Conservation (phyloP, 352 stramenopile genomes). For the Phytophthora boehmeriae region DNA sequence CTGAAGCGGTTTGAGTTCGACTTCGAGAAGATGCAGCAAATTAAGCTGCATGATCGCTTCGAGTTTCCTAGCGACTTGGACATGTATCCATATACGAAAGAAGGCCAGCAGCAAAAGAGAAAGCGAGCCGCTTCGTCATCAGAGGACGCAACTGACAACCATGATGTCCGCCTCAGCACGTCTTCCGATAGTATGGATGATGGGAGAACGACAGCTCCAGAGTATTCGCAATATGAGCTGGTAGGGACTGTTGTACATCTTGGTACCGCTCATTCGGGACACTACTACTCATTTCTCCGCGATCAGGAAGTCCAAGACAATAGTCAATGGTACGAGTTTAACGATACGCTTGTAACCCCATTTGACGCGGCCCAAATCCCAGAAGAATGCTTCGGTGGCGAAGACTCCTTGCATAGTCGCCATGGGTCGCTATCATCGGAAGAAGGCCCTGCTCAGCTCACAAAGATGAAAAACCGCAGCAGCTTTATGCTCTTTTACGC, state of each 20-base stretch:
- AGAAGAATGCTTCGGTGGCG: slow-evolving; percentile 73
- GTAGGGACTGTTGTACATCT: slow-evolving; percentile 90
- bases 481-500: slow-evolving; percentile 91
- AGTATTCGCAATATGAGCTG: slow-evolving; percentile 89
- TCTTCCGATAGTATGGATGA: slow-evolving; percentile 25
- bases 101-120: slow-evolving; percentile 78
- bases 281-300: slow-evolving; percentile 91
- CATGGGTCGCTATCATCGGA: slow-evolving; percentile 27
- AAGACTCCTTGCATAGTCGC: slow-evolving; percentile 34
- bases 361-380: slow-evolving; percentile 77
- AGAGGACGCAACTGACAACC: slow-evolving; percentile 20
- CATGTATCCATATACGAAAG: slow-evolving; percentile 91
- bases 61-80: slow-evolving; percentile 92
- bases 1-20: slow-evolving; percentile 97
- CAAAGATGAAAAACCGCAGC: slow-evolving; percentile 80
- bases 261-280: slow-evolving; percentile 85
- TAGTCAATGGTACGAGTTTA: slow-evolving; percentile 86
- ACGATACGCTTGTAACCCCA: slow-evolving; percentile 82
- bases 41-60: slow-evolving; percentile 94
- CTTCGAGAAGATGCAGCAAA: slow-evolving; percentile 94
- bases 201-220: slow-evolving; percentile 50
- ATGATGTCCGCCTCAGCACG: slow-evolving; percentile 35
- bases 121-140: slow-evolving; percentile 29
- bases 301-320: slow-evolving; percentile 55
- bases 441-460: slow-evolving; percentile 23